Base-by-base conservation (phyloP, 2,329 filamentous ascomycete genomes). In the Pyrenophora graminea region DNA sequence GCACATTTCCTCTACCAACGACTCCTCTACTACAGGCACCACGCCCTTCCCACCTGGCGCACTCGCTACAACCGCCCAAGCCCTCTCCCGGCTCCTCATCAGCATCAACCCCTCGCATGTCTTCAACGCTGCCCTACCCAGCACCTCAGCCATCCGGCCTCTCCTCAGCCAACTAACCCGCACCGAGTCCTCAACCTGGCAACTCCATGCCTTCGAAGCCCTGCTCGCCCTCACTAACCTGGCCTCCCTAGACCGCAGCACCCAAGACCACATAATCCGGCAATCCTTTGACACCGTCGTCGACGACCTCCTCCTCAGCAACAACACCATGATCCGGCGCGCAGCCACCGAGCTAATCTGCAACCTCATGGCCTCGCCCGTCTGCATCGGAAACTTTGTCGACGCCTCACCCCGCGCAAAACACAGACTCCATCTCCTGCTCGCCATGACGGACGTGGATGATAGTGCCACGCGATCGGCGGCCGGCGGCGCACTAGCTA, bases 201-300 rank as follows among this genome's bases (percentile, higher is more conserved):
- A 97, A 12, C 82, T 99, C 0, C 91, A 94, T 0, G 86, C 89
- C 0, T 99, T 97, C 62, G 94, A 99, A 74, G 82, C 88, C 0
- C 82, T 99, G 7, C 88, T 97, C 71, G 93, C 94, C 0, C 82
- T 99, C 31, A 97, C 94, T 0, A 99, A 99, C 63, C 83, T 99
- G 6, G 94, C 93, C 0, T 95, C 90, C 0, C 72, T 78, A 42
- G 87, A 92, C 45, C 82, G 87, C 36, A 67, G 75, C 30, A 82
- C 85, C 5, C 82, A 87, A 38, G 79, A 82, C 31, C 79, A 82
- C 13, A 92, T 96, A 42, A 85, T 96, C 31, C 85, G 88, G 8
- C 78, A 82, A 3, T 85, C 87, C 1, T 96, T 90, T 84, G 71
- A 85, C 1, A 84, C 85, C 17, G 81, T 96, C 15, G 56, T 63